Evolutionary conservation across 1,284 basidiomycete genomes (phyloP).

Genomic region (Fomitopsis betulina): DNA sequence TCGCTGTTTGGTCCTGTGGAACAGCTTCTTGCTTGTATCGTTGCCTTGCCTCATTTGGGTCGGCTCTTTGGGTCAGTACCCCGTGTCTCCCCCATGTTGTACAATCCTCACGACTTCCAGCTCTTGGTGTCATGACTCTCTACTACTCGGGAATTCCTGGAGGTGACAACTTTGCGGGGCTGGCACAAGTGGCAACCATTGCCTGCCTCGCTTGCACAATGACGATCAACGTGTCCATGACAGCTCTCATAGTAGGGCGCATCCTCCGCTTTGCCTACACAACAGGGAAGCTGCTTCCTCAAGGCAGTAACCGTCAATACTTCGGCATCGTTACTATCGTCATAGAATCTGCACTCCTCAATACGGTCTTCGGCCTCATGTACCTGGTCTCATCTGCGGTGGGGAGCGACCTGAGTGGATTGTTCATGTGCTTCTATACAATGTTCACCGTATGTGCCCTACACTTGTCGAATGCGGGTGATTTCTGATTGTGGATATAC

Average conservation of each 20-base stretch:
- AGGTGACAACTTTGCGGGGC: slow-evolving; percentile 3
- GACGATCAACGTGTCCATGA: slow-evolving; percentile 5
- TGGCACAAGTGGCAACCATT: neutral
- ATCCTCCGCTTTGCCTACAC: neutral
- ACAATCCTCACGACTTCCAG: slow-evolving; percentile 1
- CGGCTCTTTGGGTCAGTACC: slow-evolving; percentile 11
- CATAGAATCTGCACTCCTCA: slow-evolving; percentile 6
- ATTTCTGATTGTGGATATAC: too few species aligned
- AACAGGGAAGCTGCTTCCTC: neutral
- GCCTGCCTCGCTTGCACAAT: slow-evolving; percentile 2
- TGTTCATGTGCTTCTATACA: slow-evolving; percentile 5
- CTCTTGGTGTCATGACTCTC: slow-evolving; percentile 13
- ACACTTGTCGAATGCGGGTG: too few species aligned
- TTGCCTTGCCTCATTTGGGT: slow-evolving; percentile 14
- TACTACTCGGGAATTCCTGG: slow-evolving; percentile 8
- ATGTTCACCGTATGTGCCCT: slow-evolving; percentile 6
- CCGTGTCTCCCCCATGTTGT: neutral
- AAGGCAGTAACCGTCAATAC: neutral
- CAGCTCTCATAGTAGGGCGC: slow-evolving; percentile 3
- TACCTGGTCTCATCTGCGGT: slow-evolving; percentile 3
- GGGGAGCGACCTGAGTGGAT: neutral
- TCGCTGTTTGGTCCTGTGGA: slow-evolving; percentile 18
- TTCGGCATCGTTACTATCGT: slow-evolving; percentile 1
- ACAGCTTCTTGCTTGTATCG: slow-evolving; percentile 6
- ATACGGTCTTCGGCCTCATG: slow-evolving; percentile 4